Percentiles rank a stretch among this genome's conserved stretches.
Conservation (phyloP, 2,329 filamentous ascomycete genomes). For the Corynespora cassiicola region DNA sequence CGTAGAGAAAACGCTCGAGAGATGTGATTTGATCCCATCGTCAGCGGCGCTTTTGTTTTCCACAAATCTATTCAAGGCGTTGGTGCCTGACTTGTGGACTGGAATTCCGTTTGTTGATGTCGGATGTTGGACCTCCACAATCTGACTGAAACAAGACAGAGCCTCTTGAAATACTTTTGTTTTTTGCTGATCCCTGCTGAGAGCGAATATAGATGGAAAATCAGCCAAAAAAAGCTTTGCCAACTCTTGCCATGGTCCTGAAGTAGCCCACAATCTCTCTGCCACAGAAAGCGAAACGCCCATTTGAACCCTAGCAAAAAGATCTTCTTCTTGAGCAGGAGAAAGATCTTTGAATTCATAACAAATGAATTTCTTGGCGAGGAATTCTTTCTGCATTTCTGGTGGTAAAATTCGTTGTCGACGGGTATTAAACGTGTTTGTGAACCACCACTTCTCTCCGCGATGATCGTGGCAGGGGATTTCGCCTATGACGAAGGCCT, state of each 20-base stretch:
- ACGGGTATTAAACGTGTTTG: conserved; percentile 12
- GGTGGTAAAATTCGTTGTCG: conserved; percentile 42
- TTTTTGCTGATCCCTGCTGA: conserved; percentile 35
- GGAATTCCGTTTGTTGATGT: conserved; percentile 29
- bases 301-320: conserved; percentile 56
- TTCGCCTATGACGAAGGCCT: conserved; percentile 52
- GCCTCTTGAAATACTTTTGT: conserved; percentile 43
- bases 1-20: conserved; percentile 39
- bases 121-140: conserved; percentile 42
- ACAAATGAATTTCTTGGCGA: conserved; percentile 49
- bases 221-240: conserved; percentile 51
- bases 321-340: conserved; percentile 53
- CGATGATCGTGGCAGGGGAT: conserved; percentile 52
- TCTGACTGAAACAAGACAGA: conserved; percentile 44
- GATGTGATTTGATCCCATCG: conserved; percentile 37
- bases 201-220: conserved; percentile 44
- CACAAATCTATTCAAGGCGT: conserved; percentile 29
- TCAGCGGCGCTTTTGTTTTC: conserved; percentile 32
- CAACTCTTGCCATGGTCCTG: conserved; percentile 54
- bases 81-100: conserved; percentile 25
- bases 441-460: conserved; percentile 50
- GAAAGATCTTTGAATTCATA: conserved; percentile 52
- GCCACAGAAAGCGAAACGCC: conserved; percentile 53
- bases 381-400: conserved; percentile 45
- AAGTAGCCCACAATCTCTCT: conserved; percentile 55